Evolutionary conservation across 352 stramenopile species (phyloP), one percentile per base, ranked within the genome.

Genomic region (Globisporangium emineosum): DNA sequence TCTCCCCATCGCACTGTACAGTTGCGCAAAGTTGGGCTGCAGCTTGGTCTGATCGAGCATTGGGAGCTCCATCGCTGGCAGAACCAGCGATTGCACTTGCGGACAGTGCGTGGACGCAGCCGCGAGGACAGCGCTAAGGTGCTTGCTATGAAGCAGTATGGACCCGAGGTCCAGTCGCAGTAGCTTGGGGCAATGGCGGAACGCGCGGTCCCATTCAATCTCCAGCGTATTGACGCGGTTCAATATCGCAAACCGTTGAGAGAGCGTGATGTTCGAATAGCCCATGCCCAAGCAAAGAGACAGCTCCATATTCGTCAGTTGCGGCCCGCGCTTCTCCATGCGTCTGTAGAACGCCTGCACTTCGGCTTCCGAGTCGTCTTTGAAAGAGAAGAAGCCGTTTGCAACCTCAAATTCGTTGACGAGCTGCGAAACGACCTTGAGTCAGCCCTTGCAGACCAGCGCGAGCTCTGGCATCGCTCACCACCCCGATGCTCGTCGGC

Each of bases 1-100:
- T 12, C n/a, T 23, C 25, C 49, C 15, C 7, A 70, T 45, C 15
- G 62, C 51, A 15, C 27, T 23, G 52, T 70, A 67, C 7, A 73
- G 32, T 5, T 32, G 23, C 2, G 15, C 5, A n/a, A 71, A 52
- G 5, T 55, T 37, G 17, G 19, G 53, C 10, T 59, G 29, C 19
- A 59, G 53, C 4, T 21, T 59, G 17, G 2, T 9, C 6, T 37
- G 15, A 35, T 32, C 32, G 9, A 45, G 27, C 15, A 8, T n/a
- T 7, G 47, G 5, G 15, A 47, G 32, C 27, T 59, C n/a, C 25
- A 19, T 29, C 21, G 10, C 12, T 42, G 35, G 57, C 7, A 62
- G 23, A 13, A 62, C 23, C 5, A 47, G 17, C 40, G 40, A 21
- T 33, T 33, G 49, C 9, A 62, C 13, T 2, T 10, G 23, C 19